Conservation (phyloP, 257 asterid genomes). For the Orobanche coerulescens region DNA sequence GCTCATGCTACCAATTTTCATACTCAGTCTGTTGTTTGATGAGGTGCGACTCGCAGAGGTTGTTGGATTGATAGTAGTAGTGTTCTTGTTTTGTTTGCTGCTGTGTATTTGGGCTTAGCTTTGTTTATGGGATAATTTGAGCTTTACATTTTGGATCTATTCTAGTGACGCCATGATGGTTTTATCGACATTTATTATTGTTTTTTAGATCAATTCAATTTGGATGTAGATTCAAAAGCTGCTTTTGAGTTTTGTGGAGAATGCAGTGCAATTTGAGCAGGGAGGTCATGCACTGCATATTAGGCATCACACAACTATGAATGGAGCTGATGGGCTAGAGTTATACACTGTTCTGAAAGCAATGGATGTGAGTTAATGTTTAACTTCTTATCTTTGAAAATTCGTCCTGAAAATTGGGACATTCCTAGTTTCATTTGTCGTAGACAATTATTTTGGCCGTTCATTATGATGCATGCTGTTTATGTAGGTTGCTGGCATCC, state of each 20-base stretch:
- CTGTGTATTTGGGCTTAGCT: neutral
- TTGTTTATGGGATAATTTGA: slow-evolving; percentile 3
- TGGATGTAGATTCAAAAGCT: slow-evolving; percentile 81
- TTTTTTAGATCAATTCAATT: slow-evolving; percentile 50
- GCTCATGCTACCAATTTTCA: too few relatives aligned
- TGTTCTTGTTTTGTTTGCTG: neutral
- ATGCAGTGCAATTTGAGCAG: slow-evolving; percentile 61
- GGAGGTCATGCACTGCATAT: slow-evolving; percentile 43
- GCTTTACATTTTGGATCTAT: slow-evolving; percentile 3
- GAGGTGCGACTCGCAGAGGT: too few relatives aligned
- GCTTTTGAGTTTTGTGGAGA: slow-evolving; percentile 62
- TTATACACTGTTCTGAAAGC: slow-evolving; percentile 67
- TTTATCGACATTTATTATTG: slow-evolving; percentile 38
- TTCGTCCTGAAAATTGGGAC: slow-evolving; percentile 12
- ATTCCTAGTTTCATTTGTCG: neutral
- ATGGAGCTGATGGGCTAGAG: slow-evolving; percentile 51
- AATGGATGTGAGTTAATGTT: slow-evolving; percentile 65
- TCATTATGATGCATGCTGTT: slow-evolving; percentile 20
- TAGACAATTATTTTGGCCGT: slow-evolving; percentile 12
- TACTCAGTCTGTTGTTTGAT: too few relatives aligned
- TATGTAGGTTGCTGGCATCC: slow-evolving; percentile 63
- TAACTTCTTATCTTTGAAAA: slow-evolving; percentile 2
- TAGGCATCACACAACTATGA: slow-evolving; percentile 36
- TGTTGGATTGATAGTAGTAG: too few relatives aligned
- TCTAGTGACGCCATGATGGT: slow-evolving; percentile 20